A percentile compares a stretch with the other conserved stretches of the same genome.
These are phyloP conservation scores for Fusarium globosum DNA, from an alignment of 2,329 filamentous ascomycete species.

Conservation along the genomic window DNA sequence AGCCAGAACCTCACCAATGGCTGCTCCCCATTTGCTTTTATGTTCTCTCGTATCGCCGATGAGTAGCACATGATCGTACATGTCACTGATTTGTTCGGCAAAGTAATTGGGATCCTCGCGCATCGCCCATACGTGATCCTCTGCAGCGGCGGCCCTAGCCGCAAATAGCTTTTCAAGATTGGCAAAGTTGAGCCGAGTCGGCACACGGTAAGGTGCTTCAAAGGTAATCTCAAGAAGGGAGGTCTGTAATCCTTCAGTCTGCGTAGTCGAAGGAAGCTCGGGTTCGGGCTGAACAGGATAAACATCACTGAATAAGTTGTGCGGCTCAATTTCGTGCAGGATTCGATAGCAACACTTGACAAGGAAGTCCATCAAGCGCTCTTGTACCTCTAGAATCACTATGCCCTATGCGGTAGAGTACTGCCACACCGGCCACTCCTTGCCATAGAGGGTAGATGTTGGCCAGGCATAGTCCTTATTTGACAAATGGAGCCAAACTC, in stretches of 20 bases:
- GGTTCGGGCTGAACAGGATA: not conserved
- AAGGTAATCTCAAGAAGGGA: rapidly evolving
- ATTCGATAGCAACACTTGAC: not conserved
- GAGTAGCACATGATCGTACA: not conserved
- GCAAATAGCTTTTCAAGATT: not conserved
- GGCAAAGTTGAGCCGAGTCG: not conserved
- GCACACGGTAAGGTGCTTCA: not conserved
- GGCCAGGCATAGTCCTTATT: not conserved
- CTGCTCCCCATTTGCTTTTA: not conserved
- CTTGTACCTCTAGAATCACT: not conserved
- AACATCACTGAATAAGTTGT: rapidly evolving
- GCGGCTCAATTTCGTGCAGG: rapidly evolving
- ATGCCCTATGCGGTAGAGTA: not conserved
- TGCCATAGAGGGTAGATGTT: not conserved
- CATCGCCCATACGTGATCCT: not conserved
- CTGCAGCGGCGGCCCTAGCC: rapidly evolving
- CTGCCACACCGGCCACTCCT: not conserved
- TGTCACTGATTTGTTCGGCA: not conserved
- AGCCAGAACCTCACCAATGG: not conserved
- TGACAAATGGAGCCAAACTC: not conserved
- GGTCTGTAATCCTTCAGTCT: rapidly evolving
- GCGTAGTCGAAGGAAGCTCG: rapidly evolving
- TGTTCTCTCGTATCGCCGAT: not conserved
- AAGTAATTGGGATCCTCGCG: not conserved
- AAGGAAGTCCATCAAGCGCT: not conserved